These are phyloP conservation scores for Sungouiozyma ichnusensis DNA, from an alignment of 805 yeast species.

Conservation along the genomic window DNA sequence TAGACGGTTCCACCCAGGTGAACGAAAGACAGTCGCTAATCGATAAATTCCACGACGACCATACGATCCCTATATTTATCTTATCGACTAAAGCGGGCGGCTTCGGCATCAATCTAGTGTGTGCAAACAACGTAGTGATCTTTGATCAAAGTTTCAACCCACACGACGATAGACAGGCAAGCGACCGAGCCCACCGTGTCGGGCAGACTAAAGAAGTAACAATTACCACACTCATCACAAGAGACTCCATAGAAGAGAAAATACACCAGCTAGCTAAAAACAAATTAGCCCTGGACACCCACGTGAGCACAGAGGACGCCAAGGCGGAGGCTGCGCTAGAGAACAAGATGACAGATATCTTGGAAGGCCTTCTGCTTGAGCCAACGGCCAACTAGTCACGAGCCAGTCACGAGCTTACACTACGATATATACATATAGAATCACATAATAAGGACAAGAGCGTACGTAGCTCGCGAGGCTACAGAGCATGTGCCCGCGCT, in stretches of 20 bases:
- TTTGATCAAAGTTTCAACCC: slow-evolving; percentile 95
- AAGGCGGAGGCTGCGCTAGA: slow-evolving; percentile 34
- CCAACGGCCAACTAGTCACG: slow-evolving; percentile 11
- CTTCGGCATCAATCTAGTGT: slow-evolving; percentile 91
- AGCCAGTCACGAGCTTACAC: background rate
- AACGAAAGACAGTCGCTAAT: slow-evolving; percentile 87
- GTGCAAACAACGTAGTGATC: slow-evolving; percentile 86
- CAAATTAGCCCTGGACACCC: slow-evolving; percentile 71
- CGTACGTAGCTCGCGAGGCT: too few relatives aligned
- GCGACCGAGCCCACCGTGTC: slow-evolving; percentile 95
- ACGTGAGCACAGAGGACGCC: slow-evolving; percentile 36
- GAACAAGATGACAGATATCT: slow-evolving; percentile 41
- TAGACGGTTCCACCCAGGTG: slow-evolving; percentile 92
- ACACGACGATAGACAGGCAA: slow-evolving; percentile 97
- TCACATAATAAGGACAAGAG: too few relatives aligned
- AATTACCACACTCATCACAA: slow-evolving; percentile 65
- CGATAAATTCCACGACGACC: slow-evolving; percentile 78
- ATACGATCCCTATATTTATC: slow-evolving; percentile 71
- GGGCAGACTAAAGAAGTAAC: slow-evolving; percentile 82
- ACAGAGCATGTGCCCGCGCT: too few relatives aligned
- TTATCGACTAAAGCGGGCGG: slow-evolving; percentile 97
- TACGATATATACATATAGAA: background rate
- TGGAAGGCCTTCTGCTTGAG: slow-evolving; percentile 28
- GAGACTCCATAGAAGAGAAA: slow-evolving; percentile 78
- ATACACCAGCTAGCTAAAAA: slow-evolving; percentile 79